Evolutionary conservation across 2,329 filamentous ascomycete genomes (phyloP).

Genomic region (Diaporthe vexans): DNA sequence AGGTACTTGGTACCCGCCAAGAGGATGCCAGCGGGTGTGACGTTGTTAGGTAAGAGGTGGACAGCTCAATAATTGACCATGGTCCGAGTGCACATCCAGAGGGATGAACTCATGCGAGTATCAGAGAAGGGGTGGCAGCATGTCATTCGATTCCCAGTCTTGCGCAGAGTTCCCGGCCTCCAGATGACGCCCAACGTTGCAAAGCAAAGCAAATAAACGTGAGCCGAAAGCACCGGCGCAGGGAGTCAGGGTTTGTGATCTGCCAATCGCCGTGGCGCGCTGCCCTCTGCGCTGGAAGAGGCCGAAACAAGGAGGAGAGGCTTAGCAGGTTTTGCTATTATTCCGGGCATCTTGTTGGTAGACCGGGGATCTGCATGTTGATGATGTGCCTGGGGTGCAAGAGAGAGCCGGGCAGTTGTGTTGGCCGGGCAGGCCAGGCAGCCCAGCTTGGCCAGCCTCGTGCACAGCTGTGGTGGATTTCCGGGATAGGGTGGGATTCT

Average conservation of each 20-base stretch:
- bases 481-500: slow-evolving; percentile 21
- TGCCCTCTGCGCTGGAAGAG: slow-evolving; percentile 9
- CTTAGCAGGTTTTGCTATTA: slow-evolving; percentile 26
- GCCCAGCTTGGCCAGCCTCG: slow-evolving; percentile 7
- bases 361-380: slow-evolving; percentile 18
- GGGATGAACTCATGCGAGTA: slow-evolving; percentile 31
- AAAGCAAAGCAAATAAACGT: slow-evolving; percentile 21
- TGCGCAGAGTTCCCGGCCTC: slow-evolving; percentile 18
- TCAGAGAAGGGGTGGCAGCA: slow-evolving; percentile 32
- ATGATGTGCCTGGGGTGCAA: not conserved
- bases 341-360: slow-evolving; percentile 6
- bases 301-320: slow-evolving; percentile 33
- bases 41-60: slow-evolving; percentile 33
- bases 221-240: slow-evolving; percentile 6
- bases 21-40: slow-evolving; percentile 21
- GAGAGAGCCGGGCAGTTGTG: not conserved
- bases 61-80: slow-evolving; percentile 2
- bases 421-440: not conserved
- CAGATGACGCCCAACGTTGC: slow-evolving; percentile 27
- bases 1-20: slow-evolving; percentile 3
- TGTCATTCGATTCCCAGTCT: slow-evolving; percentile 20
- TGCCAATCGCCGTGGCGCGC: slow-evolving; percentile 17
- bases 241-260: not conserved
- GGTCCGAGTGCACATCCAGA: slow-evolving; percentile 23
- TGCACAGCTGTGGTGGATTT: not conserved